phyloP scores from a whole-genome alignment of 148 eudicot species.

The Rhododendron henanense region DNA sequence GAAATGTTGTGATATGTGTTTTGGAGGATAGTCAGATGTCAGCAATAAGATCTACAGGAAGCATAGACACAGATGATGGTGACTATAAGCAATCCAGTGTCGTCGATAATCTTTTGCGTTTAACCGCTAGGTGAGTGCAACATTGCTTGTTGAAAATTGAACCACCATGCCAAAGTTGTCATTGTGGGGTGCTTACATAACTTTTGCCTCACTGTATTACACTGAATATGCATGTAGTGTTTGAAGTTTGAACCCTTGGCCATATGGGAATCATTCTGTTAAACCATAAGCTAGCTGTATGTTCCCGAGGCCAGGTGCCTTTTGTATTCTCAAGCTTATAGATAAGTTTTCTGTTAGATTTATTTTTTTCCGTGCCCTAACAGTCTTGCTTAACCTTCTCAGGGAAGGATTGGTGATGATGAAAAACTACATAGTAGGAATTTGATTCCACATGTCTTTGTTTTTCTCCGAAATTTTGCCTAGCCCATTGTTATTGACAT shows the following conservation, averaged over 20 bases:
- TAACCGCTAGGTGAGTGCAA: conserved; percentile 50
- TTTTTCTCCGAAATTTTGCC: not conserved
- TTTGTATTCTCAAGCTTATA: not conserved
- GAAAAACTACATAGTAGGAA: not conserved
- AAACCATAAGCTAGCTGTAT: not conserved
- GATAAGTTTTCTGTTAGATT: not conserved
- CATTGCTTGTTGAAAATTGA: not conserved
- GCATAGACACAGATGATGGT: conserved; percentile 12
- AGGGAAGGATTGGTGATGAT: not conserved
- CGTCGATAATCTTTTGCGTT: conserved; percentile 35
- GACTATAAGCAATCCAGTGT: conserved; percentile 29
- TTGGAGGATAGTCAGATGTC: conserved; percentile 37
- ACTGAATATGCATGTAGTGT: not conserved
- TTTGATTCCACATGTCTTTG: not conserved
- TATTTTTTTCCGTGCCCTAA: not conserved
- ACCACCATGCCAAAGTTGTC: not conserved
- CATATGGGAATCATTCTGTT: not conserved
- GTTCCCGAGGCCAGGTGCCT: not conserved
- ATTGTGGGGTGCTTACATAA: not conserved
- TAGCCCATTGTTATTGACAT: not conserved
- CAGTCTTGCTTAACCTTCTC: not conserved
- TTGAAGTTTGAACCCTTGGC: conserved; percentile 3
- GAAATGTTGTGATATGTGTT: conserved; percentile 41
- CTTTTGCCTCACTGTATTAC: not conserved
- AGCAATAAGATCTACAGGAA: conserved; percentile 32